Conservation (phyloP, 2,329 filamentous ascomycete genomes). For the Drechslerella coelobrocha region DNA sequence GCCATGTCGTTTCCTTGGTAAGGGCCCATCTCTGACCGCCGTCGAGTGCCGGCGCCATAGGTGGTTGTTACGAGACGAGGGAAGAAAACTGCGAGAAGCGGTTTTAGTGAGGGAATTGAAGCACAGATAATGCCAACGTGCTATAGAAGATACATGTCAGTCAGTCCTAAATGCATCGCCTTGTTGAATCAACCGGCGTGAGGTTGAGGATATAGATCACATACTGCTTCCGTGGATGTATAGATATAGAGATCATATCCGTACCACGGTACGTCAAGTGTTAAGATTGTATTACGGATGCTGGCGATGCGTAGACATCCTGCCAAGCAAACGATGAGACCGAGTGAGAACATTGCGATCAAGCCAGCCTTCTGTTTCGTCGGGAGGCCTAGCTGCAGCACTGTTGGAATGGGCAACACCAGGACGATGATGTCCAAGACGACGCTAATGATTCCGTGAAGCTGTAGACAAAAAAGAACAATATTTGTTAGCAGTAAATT, state of each 20-base stretch:
- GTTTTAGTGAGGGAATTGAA: constrained; percentile 43
- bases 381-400: constrained; percentile 35
- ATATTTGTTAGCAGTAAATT: constrained; percentile 1
- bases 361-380: constrained; percentile 45
- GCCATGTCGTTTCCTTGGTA: constrained; percentile 21
- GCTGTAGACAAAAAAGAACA: neutral
- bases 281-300: constrained; percentile 40
- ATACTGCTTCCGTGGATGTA: constrained; percentile 47
- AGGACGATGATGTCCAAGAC: constrained; percentile 43
- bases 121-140: constrained; percentile 50
- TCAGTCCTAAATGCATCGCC: neutral
- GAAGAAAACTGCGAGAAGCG: constrained; percentile 43
- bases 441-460: constrained; percentile 46
- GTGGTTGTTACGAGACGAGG: constrained; percentile 34
- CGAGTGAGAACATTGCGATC: constrained; percentile 49
- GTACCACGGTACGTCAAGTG: constrained; percentile 44
- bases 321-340: constrained; percentile 45
- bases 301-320: constrained; percentile 43
- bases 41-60: constrained; percentile 33
- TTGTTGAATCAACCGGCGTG: neutral
- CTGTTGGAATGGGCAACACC: constrained; percentile 38
- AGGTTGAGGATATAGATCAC: neutral
- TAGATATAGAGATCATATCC: constrained; percentile 48
- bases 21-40: constrained; percentile 17
- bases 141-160: constrained; percentile 16